Evolutionary conservation across 2,329 filamentous ascomycete genomes (phyloP), one percentile per base, ranked within the genome.

Genomic region (Botryotinia globosa): DNA sequence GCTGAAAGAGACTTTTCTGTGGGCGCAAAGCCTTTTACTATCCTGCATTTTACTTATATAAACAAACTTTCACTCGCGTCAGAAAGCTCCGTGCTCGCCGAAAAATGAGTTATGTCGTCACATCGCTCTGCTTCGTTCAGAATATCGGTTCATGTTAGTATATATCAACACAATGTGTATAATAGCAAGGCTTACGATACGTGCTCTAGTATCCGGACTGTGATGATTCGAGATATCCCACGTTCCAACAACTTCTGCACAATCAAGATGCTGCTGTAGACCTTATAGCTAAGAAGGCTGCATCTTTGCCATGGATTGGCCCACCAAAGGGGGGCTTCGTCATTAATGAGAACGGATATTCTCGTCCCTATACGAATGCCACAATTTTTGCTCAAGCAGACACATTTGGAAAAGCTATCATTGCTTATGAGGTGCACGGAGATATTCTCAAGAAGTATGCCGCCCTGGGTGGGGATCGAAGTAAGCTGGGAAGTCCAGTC

Each of bases 321-420:
- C 42, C 42, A 34, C 56, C 54, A 2, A 63, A 70, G 34, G 68
- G 56, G 14, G 56, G 44, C 54, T 59, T 70, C 25, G n/a, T 62
- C 22, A 44, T 70, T 6, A 48, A 62, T 22, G 68, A 70, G 32
- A 51, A 59, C 51, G 56, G 56, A 37, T 70, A 70, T 63, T 70
- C 56, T 29, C 68, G 58, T 16, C 12, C 42, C n/a, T 70, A 62
- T 39, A n/a, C 34, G 37, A 62, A 63, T 22, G 39, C 56, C n/a
- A 70, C 42, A 37, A 70, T 63, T 25, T 63, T 70, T 39, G 68
- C 68, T 29, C 32, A 70, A 51, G 68, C 56, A 70, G 68, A 70
- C 63, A 22, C 68, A 18, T 37, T 70, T 45, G 56, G 68, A 3
- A 45, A 51, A 70, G 68, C 68, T 29, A 63, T 32, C n/a, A 22